Evolutionary conservation across 2,329 filamentous ascomycete genomes (phyloP), one percentile per base, ranked within the genome.

Genomic region (Trichoderma atroviride): DNA sequence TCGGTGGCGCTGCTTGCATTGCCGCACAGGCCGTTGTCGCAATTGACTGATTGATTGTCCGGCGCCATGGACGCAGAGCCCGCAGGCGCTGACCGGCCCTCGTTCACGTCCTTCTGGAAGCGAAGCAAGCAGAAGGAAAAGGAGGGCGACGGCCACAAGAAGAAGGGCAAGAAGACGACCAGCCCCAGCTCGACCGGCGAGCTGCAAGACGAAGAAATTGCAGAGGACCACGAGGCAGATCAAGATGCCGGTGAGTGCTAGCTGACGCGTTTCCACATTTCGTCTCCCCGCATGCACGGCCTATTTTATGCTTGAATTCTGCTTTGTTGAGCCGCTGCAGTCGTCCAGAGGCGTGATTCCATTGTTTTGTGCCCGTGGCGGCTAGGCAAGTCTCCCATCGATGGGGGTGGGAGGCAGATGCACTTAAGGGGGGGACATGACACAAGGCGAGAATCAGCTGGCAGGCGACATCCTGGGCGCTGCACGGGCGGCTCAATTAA

Each of bases 101-200:
- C 83, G n/a, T 86, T 86, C 73, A 76, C 78, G n/a, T 74, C 78
- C 11, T 86, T 82, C 70, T 83, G 83, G 82, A 84, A 81, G 72
- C 80, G 78, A 56, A 80, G 78, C 22, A 84, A 83, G 74, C 77
- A 83, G 60, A 76, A 76, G 47, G 66, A 63, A 13, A 69, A 50
- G 37, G 29, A 37, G 5, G 40, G 16, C 29, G 65, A 52, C 33
- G 43, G 43, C 22, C 22, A 27, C 10, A 47, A 61, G 43, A 61
- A 61, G 24, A 61, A 61, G 56, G 65, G 57, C 31, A 61, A 61
- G 24, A 53, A 40, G 64, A 22, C 53, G 33, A 7, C 35, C 22
- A 58, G 53, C 24, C 55, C 53, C 27, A 35, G 35, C 16, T 57
- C 37, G 9, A 56, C 63, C 40, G 57, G 55, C 22, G 63, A 67